phyloP scores from a whole-genome alignment of 768 basidiomycete species.

The Mycena albidolilacea region DNA sequence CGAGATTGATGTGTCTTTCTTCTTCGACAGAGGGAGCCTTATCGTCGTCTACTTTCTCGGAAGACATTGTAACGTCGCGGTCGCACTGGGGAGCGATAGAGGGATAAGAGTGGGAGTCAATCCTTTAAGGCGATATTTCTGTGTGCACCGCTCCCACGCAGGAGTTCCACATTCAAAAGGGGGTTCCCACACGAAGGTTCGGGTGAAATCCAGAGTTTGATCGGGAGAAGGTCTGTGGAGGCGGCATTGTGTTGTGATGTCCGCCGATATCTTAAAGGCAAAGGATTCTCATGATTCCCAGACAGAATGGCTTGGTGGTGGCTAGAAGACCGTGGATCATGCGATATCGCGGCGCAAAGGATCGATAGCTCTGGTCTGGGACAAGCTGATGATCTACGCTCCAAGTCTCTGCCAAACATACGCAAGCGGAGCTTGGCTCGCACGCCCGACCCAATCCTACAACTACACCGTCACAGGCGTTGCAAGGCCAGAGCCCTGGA shows the following conservation, averaged over 20 bases:
- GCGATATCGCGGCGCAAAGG: too few species aligned
- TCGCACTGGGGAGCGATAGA: background rate
- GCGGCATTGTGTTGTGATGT: too few species aligned
- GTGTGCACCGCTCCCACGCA: background rate
- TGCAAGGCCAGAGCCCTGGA: too few species aligned
- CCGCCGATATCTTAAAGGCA: background rate
- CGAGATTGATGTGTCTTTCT: background rate
- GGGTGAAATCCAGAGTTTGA: background rate
- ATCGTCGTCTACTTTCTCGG: constrained; percentile 1
- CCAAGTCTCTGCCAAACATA: too few species aligned
- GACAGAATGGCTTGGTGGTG: too few species aligned
- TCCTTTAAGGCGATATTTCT: background rate
- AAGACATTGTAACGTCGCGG: background rate
- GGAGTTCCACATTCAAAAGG: background rate
- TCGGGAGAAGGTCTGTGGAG: background rate
- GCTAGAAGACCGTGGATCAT: too few species aligned
- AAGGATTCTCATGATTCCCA: background rate
- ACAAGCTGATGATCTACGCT: too few species aligned
- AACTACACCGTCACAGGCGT: too few species aligned
- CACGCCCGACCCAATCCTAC: too few species aligned
- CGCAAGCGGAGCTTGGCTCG: too few species aligned
- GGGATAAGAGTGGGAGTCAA: background rate
- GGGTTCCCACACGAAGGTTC: background rate
- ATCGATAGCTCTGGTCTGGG: too few species aligned
- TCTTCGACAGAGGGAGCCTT: background rate